Percentiles rank a stretch among this genome's conserved stretches.
Evolutionary conservation across 139 green algal species (phyloP).

Genomic region (Chlamydomonas schloesseri): DNA sequence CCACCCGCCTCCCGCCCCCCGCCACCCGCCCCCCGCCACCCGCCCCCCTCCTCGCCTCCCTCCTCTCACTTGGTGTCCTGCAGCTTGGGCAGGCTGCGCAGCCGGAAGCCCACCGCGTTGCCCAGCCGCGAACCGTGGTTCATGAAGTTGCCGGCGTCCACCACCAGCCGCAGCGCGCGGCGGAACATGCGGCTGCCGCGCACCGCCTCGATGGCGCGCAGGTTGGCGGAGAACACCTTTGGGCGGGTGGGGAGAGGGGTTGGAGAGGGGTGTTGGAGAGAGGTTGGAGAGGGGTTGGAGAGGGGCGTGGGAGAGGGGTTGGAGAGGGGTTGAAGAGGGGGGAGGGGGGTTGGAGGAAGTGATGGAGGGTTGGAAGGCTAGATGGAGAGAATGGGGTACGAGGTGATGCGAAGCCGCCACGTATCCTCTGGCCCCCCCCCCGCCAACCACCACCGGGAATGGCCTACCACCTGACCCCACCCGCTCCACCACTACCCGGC

Average conservation of each 20-base stretch:
- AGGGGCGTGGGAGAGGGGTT: no score
- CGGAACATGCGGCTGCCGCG: conserved; percentile 44
- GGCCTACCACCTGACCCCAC: no score
- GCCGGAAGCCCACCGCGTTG: conserved; percentile 55
- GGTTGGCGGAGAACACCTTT: conserved; percentile 50
- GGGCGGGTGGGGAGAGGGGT: neutral
- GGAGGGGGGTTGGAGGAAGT: no score
- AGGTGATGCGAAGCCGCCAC: no score
- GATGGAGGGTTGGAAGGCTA: no score
- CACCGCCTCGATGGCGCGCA: conserved; percentile 51
- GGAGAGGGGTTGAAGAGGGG: neutral
- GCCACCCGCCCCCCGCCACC: neutral
- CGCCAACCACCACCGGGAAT: no score
- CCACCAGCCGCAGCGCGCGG: conserved; percentile 44
- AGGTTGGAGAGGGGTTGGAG: neutral
- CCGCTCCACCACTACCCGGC: no score
- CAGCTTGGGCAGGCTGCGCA: conserved; percentile 65
- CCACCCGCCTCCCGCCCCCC: no score
- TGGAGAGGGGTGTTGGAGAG: no score
- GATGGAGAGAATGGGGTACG: no score
- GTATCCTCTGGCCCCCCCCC: no score
- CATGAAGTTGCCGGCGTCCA: conserved; percentile 70
- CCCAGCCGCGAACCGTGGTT: conserved; percentile 61
- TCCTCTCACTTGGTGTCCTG: conserved; percentile 54
- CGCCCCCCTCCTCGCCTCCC: no score